A percentile compares a stretch with the other conserved stretches of the same genome.
Conservation (phyloP, 345 rosid species). For the Moricandia arvensis region DNA sequence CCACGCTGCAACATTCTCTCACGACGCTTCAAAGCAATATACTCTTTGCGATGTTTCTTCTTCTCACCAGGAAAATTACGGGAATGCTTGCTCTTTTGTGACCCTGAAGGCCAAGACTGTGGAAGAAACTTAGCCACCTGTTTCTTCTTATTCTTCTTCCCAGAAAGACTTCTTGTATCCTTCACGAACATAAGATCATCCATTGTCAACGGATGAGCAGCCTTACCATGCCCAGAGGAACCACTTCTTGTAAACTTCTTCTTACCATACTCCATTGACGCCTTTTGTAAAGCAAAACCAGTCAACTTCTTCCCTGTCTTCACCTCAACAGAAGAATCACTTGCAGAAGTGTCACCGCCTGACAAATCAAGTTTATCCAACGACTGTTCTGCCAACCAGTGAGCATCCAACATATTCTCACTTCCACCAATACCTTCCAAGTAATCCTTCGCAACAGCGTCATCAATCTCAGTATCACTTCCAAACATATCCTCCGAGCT, state of each 20-base stretch:
- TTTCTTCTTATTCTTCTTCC: constrained; percentile 50
- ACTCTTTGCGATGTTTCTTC: constrained; percentile 84
- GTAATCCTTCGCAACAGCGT: constrained; percentile 82
- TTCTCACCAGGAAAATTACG: constrained; percentile 80
- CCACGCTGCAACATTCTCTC: constrained; percentile 78
- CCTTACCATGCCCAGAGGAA: constrained; percentile 32
- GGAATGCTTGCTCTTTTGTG: constrained; percentile 57
- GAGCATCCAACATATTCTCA: constrained; percentile 51
- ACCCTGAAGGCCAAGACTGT: constrained; percentile 64
- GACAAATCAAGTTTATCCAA: constrained; percentile 46
- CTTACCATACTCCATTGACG: constrained; percentile 72
- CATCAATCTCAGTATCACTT: constrained; percentile 65
- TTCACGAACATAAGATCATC: constrained; percentile 72
- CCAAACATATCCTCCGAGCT: constrained; percentile 44
- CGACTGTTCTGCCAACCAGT: constrained; percentile 53
- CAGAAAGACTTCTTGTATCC: constrained; percentile 67
- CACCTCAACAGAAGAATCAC: constrained; percentile 41
- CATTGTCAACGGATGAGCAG: constrained; percentile 43
- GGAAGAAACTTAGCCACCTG: constrained; percentile 53
- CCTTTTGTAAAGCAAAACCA: constrained; percentile 66
- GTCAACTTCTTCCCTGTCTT: constrained; percentile 64
- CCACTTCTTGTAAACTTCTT: constrained; percentile 49
- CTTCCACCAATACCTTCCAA: constrained; percentile 88
- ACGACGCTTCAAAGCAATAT: constrained; percentile 71
- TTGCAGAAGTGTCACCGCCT: constrained; percentile 54